Percentiles rank a stretch among this genome's conserved stretches.
These are phyloP conservation scores for Penicillium sp. DNA, from an alignment of 2,329 filamentous ascomycete genomes.

Conservation along the genomic window DNA sequence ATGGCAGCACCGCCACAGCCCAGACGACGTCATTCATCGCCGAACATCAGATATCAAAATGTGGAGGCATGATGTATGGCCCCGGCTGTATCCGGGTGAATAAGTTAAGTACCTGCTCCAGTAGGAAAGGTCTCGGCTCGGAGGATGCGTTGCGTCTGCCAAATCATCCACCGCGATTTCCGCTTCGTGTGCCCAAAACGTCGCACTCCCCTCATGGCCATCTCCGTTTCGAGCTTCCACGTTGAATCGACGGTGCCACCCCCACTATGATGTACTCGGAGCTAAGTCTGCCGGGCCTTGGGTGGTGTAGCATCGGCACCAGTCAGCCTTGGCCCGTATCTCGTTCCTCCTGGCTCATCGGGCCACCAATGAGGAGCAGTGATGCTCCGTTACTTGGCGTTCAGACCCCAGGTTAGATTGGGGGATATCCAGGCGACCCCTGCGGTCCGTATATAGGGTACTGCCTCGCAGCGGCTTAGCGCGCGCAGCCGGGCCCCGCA, in stretches of 20 bases:
- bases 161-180: neutral
- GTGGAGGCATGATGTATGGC: neutral
- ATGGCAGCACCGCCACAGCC: neutral
- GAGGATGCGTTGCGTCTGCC: neutral
- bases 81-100: neutral
- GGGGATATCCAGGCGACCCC: neutral
- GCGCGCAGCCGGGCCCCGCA: neutral
- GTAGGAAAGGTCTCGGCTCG: neutral
- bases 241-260: constrained; percentile 5
- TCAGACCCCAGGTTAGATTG: neutral
- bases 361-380: neutral
- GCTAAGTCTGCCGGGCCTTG: neutral
- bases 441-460: neutral
- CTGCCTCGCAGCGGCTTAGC: neutral
- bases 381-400: neutral
- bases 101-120: neutral
- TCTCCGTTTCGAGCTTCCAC: neutral
- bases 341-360: neutral
- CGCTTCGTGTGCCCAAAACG: neutral
- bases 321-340: neutral
- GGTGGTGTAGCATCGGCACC: neutral
- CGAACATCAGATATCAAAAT: neutral
- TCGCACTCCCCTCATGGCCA: neutral
- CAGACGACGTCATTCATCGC: neutral
- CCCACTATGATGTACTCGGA: constrained; percentile 12